These are phyloP conservation scores for Boehmeria nivea DNA, from an alignment of 306 rosid genomes.

Conservation along the genomic window DNA sequence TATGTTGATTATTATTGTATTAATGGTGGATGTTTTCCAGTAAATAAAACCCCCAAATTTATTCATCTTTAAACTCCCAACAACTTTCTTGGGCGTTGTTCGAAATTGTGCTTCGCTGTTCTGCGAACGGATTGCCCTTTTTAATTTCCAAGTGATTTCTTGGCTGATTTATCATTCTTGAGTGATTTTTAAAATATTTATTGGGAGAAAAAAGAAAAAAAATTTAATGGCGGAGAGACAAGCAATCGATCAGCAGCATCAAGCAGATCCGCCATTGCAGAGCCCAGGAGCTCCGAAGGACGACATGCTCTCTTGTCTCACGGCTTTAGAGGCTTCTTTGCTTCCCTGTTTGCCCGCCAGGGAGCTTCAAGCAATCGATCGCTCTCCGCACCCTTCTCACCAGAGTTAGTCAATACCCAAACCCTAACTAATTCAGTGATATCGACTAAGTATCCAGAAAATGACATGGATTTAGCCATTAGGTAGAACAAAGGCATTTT, in stretches of 20 bases:
- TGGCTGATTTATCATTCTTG: no score
- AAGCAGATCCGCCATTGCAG: slow-evolving; percentile 43
- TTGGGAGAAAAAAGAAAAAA: no score
- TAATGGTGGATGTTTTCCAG: no score
- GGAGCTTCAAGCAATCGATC: slow-evolving; percentile 97
- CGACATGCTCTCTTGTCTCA: slow-evolving; percentile 68
- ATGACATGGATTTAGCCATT: not conserved
- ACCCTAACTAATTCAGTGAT: not conserved
- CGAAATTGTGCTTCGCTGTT: no score
- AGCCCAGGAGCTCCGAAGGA: slow-evolving; percentile 62
- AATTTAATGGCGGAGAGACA: slow-evolving; percentile 74
- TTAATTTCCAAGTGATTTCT: no score
- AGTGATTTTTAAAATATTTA: no score
- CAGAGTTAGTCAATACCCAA: slow-evolving; percentile 52
- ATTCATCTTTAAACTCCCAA: no score
- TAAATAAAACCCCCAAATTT: no score
- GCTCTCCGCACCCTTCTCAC: slow-evolving; percentile 89
- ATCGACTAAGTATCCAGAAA: not conserved
- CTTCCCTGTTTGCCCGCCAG: slow-evolving; percentile 97
- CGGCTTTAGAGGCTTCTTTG: slow-evolving; percentile 85
- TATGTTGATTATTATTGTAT: no score
- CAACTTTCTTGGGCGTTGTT: no score
- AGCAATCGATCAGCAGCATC: slow-evolving; percentile 44
- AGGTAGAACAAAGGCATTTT: no score
- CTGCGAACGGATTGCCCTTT: no score